These are phyloP conservation scores for Saccharomycopsis oosterbeekiorum DNA, from an alignment of 805 yeast genomes.

Conservation along the genomic window DNA sequence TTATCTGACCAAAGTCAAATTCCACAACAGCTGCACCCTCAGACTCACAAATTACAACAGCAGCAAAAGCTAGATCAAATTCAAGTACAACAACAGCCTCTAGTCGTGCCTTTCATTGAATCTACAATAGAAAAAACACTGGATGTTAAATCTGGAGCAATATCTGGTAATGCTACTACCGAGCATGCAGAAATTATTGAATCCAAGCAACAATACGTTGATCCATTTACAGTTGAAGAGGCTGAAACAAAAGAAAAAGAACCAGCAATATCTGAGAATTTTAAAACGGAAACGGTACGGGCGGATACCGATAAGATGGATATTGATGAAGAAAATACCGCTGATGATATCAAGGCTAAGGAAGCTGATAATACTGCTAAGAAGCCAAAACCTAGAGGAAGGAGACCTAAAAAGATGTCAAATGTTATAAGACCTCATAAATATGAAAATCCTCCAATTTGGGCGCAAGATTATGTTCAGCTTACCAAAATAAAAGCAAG, in stretches of 20 bases:
- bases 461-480: constrained; percentile 75
- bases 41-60: not conserved
- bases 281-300: not conserved
- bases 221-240: not conserved
- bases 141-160: not conserved
- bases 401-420: constrained; percentile 5
- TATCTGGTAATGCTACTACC: not conserved
- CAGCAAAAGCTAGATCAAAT: not conserved
- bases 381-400: not conserved
- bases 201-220: not conserved
- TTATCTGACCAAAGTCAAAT: not conserved
- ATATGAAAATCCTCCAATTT: constrained; percentile 39
- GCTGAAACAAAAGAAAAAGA: not conserved
- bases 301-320: not conserved
- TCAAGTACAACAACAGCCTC: not conserved
- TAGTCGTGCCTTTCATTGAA: not conserved
- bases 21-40: not conserved
- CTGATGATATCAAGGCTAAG: not conserved
- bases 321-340: not conserved
- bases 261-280: not conserved
- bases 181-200: not conserved
- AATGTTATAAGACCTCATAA: constrained; percentile 11
- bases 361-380: not conserved
- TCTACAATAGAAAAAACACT: not conserved
- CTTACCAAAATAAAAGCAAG: not conserved